A percentile compares a stretch with the other conserved stretches of the same genome.
Evolutionary conservation across 1,284 basidiomycete genomes (phyloP).

Genomic region (Singerocomus rubriflavus): DNA sequence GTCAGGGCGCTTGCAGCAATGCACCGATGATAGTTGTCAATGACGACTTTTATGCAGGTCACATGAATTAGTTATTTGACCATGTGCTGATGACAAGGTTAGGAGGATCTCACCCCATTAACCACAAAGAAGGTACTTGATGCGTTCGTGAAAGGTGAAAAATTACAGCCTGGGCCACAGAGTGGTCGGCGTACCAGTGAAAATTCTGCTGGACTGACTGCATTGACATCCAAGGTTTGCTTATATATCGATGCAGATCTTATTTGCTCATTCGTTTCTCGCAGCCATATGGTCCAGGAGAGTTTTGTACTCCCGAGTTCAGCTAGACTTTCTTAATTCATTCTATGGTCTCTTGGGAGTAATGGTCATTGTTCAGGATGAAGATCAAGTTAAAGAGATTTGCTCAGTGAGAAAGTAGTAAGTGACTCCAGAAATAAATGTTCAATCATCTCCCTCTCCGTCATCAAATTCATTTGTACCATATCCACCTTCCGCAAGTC

Average conservation of each 20-base stretch:
- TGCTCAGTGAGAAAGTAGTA: not conserved
- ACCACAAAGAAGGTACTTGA: constrained; percentile 88
- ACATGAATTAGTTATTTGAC: not conserved
- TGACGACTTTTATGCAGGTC: constrained; percentile 91
- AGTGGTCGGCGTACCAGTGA: constrained; percentile 83
- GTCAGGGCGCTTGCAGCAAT: constrained; percentile 97
- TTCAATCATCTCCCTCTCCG: constrained; percentile 72
- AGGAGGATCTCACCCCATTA: constrained; percentile 97
- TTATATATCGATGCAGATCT: not conserved
- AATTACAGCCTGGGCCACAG: constrained; percentile 92
- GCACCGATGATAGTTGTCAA: constrained; percentile 98
- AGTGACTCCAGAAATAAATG: not conserved
- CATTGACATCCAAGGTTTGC: constrained; percentile 77
- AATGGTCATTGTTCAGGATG: not conserved
- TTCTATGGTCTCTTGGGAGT: not conserved
- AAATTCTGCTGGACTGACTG: constrained; percentile 86
- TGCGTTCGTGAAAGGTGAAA: constrained; percentile 81
- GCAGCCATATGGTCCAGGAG: constrained; percentile 93
- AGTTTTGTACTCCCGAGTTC: constrained; percentile 87
- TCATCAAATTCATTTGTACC: constrained; percentile 66
- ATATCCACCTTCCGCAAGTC: constrained; percentile 73
- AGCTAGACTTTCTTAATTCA: constrained; percentile 43
- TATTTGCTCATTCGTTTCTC: constrained; percentile 16
- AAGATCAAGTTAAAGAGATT: not conserved
- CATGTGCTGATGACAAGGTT: constrained; percentile 2